These are phyloP conservation scores for Russula brevipes DNA, from an alignment of 768 basidiomycete species.

Conservation along the genomic window DNA sequence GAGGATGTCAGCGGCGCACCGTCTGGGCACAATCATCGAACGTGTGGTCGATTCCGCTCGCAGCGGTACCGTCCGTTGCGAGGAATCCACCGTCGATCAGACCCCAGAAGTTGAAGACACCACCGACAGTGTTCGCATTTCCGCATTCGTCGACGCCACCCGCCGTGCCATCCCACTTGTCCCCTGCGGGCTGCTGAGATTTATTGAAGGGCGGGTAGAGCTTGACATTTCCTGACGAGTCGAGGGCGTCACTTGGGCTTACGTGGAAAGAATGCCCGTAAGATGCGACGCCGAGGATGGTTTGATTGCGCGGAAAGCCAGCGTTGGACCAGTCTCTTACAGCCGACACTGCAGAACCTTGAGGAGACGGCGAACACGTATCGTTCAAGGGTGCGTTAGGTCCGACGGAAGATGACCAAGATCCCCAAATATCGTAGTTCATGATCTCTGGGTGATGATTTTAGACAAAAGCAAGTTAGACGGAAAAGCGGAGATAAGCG, in stretches of 20 bases:
- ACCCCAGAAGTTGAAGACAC: slow-evolving; percentile 23
- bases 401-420: slow-evolving; percentile 5
- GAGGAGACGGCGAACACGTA: slow-evolving; percentile 1
- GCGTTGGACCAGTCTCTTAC: slow-evolving; percentile 19
- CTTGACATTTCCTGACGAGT: slow-evolving; percentile 34
- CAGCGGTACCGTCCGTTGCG: slow-evolving; percentile 7
- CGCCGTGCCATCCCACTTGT: slow-evolving; percentile 29
- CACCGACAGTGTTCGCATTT: slow-evolving; percentile 28
- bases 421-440: slow-evolving; percentile 24
- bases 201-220: slow-evolving; percentile 50
- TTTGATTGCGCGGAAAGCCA: slow-evolving; percentile 37
- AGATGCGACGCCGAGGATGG: slow-evolving; percentile 76
- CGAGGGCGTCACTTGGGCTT: slow-evolving; percentile 36
- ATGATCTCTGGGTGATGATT: slow-evolving; percentile 4
- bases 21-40: slow-evolving; percentile 72
- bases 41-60: slow-evolving; percentile 43
- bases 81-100: slow-evolving; percentile 19
- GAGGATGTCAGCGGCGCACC: slow-evolving; percentile 37
- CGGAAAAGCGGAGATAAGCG: neutral
- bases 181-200: slow-evolving; percentile 41
- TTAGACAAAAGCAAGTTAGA: neutral
- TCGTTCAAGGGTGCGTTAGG: slow-evolving; percentile 25
- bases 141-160: slow-evolving; percentile 33
- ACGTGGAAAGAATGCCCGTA: slow-evolving; percentile 75
- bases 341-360: slow-evolving; percentile 18